A percentile compares a stretch with the other conserved stretches of the same genome.
Evolutionary conservation across 768 basidiomycete species (phyloP).

Genomic region (Mycena belliarum): DNA sequence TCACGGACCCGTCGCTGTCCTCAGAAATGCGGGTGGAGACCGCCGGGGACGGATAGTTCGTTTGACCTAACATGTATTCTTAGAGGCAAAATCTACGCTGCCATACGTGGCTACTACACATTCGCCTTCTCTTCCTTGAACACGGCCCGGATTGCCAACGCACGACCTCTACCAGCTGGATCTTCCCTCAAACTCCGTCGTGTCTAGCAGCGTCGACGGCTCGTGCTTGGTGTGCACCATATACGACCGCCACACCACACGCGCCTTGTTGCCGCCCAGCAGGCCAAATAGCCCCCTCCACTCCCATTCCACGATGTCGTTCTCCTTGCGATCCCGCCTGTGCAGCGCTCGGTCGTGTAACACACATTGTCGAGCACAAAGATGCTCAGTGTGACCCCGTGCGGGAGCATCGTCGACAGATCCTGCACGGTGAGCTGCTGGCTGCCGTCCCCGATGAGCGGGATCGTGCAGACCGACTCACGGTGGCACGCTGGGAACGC

Average conservation of each 20-base stretch:
- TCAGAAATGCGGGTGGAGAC: conserved; percentile 33
- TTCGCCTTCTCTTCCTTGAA: conserved; percentile 31
- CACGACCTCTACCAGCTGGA: conserved; percentile 82
- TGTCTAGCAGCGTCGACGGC: conserved; percentile 65
- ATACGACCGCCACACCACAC: conserved; percentile 56
- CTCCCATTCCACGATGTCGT: conserved; percentile 82
- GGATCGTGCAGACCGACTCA: conserved; percentile 63
- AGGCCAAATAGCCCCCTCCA: conserved; percentile 63
- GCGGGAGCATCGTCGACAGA: conserved; percentile 77
- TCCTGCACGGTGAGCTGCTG: conserved; percentile 82
- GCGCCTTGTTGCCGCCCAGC: conserved; percentile 54
- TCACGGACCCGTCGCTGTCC: conserved; percentile 66
- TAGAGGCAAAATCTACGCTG: not conserved
- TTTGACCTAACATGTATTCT: conserved; percentile 4
- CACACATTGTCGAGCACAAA: conserved; percentile 82
- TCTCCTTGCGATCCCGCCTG: conserved; percentile 57
- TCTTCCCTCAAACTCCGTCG: conserved; percentile 63
- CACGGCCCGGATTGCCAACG: conserved; percentile 57
- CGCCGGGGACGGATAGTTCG: conserved; percentile 2
- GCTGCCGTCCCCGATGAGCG: conserved; percentile 87
- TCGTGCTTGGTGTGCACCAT: conserved; percentile 67
- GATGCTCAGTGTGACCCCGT: conserved; percentile 75
- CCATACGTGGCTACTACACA: not conserved
- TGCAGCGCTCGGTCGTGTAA: conserved; percentile 84
- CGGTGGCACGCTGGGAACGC: conserved; percentile 75